A percentile compares a stretch with the other conserved stretches of the same genome.
Conservation (phyloP, 2,329 filamentous ascomycete species). For the Cyclaneusma minus region DNA sequence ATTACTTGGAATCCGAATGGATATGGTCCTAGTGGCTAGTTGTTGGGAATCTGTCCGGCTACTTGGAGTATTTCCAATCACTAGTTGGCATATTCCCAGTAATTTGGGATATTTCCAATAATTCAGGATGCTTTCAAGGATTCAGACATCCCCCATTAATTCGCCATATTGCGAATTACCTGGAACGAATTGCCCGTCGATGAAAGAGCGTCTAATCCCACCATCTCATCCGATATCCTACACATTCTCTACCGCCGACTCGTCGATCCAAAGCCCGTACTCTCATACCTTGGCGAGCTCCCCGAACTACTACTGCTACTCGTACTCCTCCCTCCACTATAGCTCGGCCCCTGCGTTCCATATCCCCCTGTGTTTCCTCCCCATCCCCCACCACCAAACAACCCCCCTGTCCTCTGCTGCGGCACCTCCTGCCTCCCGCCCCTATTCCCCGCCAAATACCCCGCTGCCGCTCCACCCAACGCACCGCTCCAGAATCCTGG, state of each 20-base stretch:
- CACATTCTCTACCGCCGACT: slow-evolving; percentile 30
- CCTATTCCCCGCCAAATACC: slow-evolving; percentile 42
- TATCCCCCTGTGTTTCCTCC: slow-evolving; percentile 17
- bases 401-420: slow-evolving; percentile 6
- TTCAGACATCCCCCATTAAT: too few relatives aligned
- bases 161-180: too few relatives aligned
- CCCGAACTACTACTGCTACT: slow-evolving; percentile 21
- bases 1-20: too few relatives aligned
- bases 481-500: slow-evolving; percentile 65
- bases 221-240: too few relatives aligned
- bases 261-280: slow-evolving; percentile 60
- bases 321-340: slow-evolving; percentile 18
- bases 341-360: slow-evolving; percentile 16
- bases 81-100: too few relatives aligned
- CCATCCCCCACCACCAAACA: slow-evolving; percentile 9
- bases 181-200: too few relatives aligned
- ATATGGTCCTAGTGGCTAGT: too few relatives aligned
- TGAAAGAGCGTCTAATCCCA: too few relatives aligned
- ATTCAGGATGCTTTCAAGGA: too few relatives aligned
- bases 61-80: too few relatives aligned
- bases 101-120: too few relatives aligned
- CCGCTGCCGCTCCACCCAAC: slow-evolving; percentile 51
- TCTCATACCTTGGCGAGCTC: slow-evolving; percentile 41
- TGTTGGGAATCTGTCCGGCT: too few relatives aligned
- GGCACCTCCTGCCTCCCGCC: slow-evolving; percentile 20